A percentile compares a stretch with the other conserved stretches of the same genome.
Conservation (phyloP, 176 grass and related monocot species). For the Alopecurus myosuroides region DNA sequence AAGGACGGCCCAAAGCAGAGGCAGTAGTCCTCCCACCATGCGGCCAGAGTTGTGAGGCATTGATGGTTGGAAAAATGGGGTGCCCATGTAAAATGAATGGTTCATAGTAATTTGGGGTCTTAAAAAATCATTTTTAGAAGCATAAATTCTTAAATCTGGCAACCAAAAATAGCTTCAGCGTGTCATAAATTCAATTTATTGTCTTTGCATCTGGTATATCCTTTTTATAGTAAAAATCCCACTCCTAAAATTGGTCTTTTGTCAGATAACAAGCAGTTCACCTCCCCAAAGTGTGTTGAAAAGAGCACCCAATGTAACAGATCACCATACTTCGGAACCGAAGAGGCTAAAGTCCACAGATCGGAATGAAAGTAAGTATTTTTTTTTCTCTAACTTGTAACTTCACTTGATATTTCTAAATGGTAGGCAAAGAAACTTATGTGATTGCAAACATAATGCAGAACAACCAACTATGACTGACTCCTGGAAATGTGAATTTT, state of each 20-base stretch:
- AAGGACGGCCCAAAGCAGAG: not conserved
- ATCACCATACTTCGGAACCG: conserved; percentile 37
- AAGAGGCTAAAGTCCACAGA: conserved; percentile 63
- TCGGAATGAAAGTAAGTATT: conserved; percentile 32
- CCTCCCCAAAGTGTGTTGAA: conserved; percentile 32
- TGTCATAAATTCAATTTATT: not conserved
- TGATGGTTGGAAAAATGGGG: not conserved
- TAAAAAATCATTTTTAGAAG: not conserved
- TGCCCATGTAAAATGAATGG: not conserved
- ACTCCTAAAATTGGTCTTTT: not conserved
- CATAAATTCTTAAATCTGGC: not conserved
- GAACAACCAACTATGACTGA: conserved; percentile 21
- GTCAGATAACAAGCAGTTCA: conserved; percentile 50
- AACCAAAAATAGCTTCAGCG: not conserved
- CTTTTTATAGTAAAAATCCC: not conserved
- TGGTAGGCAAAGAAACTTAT: not conserved
- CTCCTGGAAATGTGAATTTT: conserved; percentile 65
- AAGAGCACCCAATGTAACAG: conserved; percentile 27
- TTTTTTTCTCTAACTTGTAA: not conserved
- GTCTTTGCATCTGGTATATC: not conserved
- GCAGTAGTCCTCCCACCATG: not conserved
- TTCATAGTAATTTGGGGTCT: not conserved
- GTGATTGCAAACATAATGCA: conserved; percentile 15
- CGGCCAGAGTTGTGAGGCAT: not conserved
- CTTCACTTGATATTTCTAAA: not conserved